Conservation (phyloP, 306 rosid species). For the Herpetospermum pedunculosum region DNA sequence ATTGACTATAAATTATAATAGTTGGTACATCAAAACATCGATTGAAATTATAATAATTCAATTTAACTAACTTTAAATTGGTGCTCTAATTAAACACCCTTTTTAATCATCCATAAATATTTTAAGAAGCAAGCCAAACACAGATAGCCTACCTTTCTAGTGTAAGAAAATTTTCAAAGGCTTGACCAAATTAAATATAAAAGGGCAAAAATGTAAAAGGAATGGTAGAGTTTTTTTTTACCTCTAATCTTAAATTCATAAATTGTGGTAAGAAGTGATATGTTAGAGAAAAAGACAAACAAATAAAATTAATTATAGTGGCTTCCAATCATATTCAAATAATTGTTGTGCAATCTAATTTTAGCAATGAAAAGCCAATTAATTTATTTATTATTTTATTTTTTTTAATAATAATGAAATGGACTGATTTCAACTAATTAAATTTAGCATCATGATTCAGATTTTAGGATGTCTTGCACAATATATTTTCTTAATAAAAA, state of each 20-base stretch:
- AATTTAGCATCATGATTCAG: neutral
- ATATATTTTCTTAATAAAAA: neutral
- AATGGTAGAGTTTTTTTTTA: neutral
- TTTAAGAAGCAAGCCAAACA: too few species aligned
- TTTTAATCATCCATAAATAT: too few species aligned
- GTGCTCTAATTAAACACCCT: too few species aligned
- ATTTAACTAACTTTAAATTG: too few species aligned
- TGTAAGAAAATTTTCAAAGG: too few species aligned
- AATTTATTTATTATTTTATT: too few species aligned
- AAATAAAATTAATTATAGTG: neutral
- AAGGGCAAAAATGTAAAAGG: neutral
- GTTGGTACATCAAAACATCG: too few species aligned
- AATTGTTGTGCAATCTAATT: neutral
- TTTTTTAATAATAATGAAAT: neutral
- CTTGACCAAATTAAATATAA: neutral
- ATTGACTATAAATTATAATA: too few species aligned
- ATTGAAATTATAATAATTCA: too few species aligned
- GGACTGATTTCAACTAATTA: neutral
- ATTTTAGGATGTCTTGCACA: neutral
- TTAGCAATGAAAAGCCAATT: neutral
- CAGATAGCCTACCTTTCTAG: too few species aligned
- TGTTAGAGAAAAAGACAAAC: neutral
- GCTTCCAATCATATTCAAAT: neutral
- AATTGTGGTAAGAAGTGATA: neutral
- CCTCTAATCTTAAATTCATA: neutral